Conservation (phyloP, 768 basidiomycete species). For the Sistotremastrum suecicum region DNA sequence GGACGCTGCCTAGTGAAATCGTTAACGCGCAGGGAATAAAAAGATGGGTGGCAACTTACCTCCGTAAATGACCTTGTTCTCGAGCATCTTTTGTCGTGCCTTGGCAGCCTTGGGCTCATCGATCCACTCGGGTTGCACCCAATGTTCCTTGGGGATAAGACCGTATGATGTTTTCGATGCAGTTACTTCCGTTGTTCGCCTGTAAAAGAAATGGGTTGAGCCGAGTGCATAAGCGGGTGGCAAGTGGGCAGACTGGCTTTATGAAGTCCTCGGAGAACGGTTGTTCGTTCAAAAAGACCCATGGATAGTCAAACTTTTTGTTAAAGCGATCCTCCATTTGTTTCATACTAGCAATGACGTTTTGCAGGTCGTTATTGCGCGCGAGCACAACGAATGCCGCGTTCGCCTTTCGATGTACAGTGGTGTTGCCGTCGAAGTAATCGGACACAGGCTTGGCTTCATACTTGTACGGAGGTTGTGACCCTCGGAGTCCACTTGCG, state of each 20-base stretch:
- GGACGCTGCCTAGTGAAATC: slow-evolving; percentile 40
- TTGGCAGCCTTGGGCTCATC: slow-evolving; percentile 45
- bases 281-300: slow-evolving; percentile 77
- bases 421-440: slow-evolving; percentile 33
- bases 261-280: slow-evolving; percentile 65
- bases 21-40: slow-evolving; percentile 1
- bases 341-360: slow-evolving; percentile 50
- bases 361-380: slow-evolving; percentile 44
- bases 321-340: slow-evolving; percentile 57
- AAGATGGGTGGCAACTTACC: slow-evolving; percentile 10
- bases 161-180: slow-evolving; percentile 19
- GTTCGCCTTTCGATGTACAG: slow-evolving; percentile 49
- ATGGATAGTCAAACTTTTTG: slow-evolving; percentile 56
- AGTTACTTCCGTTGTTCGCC: slow-evolving; percentile 22
- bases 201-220: slow-evolving; percentile 3
- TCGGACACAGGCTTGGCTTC: slow-evolving; percentile 48
- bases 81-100: slow-evolving; percentile 46
- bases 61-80: slow-evolving; percentile 44
- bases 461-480: slow-evolving; percentile 22
- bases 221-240: slow-evolving; percentile 3
- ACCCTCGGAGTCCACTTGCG: slow-evolving; percentile 15
- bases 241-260: slow-evolving; percentile 21
- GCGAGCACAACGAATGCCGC: slow-evolving; percentile 69
- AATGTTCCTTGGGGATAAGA: slow-evolving; percentile 27
- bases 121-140: slow-evolving; percentile 28